phyloP scores from a whole-genome alignment of 1,139 yeast genomes.

The Yamadazyma blattariae region DNA sequence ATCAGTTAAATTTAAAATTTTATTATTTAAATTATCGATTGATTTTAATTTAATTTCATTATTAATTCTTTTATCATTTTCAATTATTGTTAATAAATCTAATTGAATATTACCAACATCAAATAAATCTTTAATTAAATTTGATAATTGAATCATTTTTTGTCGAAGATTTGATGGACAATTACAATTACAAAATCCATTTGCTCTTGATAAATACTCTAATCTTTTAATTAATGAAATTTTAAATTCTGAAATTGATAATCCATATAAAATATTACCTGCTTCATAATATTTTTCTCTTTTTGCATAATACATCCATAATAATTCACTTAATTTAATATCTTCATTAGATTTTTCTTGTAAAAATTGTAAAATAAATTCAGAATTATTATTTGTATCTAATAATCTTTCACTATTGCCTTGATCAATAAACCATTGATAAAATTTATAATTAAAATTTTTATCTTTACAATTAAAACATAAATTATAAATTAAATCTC shows the following conservation, averaged over 20 bases:
- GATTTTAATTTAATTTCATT: slow-evolving; percentile 48
- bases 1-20: slow-evolving; percentile 70
- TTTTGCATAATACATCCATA: slow-evolving; percentile 89
- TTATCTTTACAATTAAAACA: slow-evolving; percentile 77
- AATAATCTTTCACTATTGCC: slow-evolving; percentile 75
- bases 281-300: slow-evolving; percentile 78
- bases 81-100: slow-evolving; percentile 63
- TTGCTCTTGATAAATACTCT: slow-evolving; percentile 87
- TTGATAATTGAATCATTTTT: slow-evolving; percentile 67
- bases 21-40: slow-evolving; percentile 54
- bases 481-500: slow-evolving; percentile 71
- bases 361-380: slow-evolving; percentile 74
- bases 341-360: slow-evolving; percentile 68
- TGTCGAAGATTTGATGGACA: slow-evolving; percentile 79
- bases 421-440: slow-evolving; percentile 86
- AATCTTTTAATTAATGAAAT: slow-evolving; percentile 71
- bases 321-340: slow-evolving; percentile 70
- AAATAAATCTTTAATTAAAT: slow-evolving; percentile 72
- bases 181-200: slow-evolving; percentile 86
- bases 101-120: slow-evolving; percentile 89
- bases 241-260: slow-evolving; percentile 74
- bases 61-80: slow-evolving; percentile 56
- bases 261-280: slow-evolving; percentile 72
- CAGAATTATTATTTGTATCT: slow-evolving; percentile 69
- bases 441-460: slow-evolving; percentile 83